A percentile compares a stretch with the other conserved stretches of the same genome.
Conservation (phyloP, 2,329 filamentous ascomycete genomes). For the Coleophoma eucalyptorum region DNA sequence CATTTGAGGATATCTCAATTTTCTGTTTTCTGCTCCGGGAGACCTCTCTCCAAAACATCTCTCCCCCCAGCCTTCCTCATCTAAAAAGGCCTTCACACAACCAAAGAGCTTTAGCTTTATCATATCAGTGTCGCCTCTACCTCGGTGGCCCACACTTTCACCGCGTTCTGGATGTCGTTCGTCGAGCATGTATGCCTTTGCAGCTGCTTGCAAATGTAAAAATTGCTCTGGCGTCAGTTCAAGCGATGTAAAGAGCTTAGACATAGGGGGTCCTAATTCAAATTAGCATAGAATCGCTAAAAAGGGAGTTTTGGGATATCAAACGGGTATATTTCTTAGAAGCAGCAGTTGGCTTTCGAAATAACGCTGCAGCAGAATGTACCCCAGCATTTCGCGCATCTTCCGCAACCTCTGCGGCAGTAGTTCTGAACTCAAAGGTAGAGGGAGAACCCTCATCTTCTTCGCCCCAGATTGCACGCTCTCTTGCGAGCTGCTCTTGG, state of each 20-base stretch:
- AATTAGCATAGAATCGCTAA: conserved; percentile 1
- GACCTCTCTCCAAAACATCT: conserved; percentile 17
- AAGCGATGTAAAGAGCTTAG: conserved; percentile 22
- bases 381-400: conserved; percentile 22
- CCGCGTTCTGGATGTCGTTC: conserved; percentile 21
- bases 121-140: conserved; percentile 20
- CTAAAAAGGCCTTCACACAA: conserved; percentile 22
- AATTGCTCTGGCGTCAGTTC: conserved; percentile 23
- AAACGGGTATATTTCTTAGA: conserved; percentile 25
- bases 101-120: conserved; percentile 24
- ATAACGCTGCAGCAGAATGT: conserved; percentile 23
- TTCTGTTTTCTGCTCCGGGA: conserved; percentile 11
- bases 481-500: conserved; percentile 13
- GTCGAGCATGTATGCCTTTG: conserved; percentile 29
- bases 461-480: conserved; percentile 24
- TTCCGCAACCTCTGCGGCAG: conserved; percentile 9
- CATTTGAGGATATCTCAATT: conserved; percentile 23
- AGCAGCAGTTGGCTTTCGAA: conserved; percentile 20
- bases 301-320: neutral
- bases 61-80: conserved; percentile 26
- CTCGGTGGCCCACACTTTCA: conserved; percentile 20
- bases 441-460: conserved; percentile 7
- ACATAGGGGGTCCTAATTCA: conserved; percentile 22
- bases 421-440: conserved; percentile 3
- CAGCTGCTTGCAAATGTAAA: conserved; percentile 21